Evolutionary conservation across 495 filamentous ascomycete species (phyloP).

Genomic region (Bacidia rubella): DNA sequence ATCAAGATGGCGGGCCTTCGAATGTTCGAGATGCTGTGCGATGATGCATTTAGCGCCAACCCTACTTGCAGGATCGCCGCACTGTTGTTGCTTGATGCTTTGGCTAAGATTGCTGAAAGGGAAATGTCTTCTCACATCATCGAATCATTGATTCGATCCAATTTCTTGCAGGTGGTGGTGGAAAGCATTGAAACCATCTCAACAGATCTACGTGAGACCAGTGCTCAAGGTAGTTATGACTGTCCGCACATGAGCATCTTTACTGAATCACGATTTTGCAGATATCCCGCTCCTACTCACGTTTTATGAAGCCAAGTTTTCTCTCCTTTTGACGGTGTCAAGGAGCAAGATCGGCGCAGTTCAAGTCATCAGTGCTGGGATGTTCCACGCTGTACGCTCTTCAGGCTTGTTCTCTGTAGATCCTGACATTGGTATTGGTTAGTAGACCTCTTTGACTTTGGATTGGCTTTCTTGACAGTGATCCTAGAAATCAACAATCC

Average conservation of each 20-base stretch:
- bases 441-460: slow-evolving; percentile 19
- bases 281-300: slow-evolving; percentile 40
- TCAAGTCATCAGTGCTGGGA: slow-evolving; percentile 68
- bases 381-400: slow-evolving; percentile 70
- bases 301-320: slow-evolving; percentile 64
- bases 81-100: slow-evolving; percentile 58
- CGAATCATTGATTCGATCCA: slow-evolving; percentile 66
- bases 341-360: slow-evolving; percentile 68
- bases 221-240: slow-evolving; percentile 33
- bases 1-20: slow-evolving; percentile 65
- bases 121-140: slow-evolving; percentile 56
- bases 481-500: slow-evolving; percentile 48
- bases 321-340: slow-evolving; percentile 70
- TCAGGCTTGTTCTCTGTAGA: slow-evolving; percentile 79
- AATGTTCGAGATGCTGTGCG: slow-evolving; percentile 74
- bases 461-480: slow-evolving; percentile 16
- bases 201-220: slow-evolving; percentile 42
- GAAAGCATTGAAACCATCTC: slow-evolving; percentile 66
- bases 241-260: slow-evolving; percentile 13
- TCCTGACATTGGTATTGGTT: slow-evolving; percentile 78
- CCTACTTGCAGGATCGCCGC: slow-evolving; percentile 69
- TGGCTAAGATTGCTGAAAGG: slow-evolving; percentile 51
- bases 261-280: slow-evolving; percentile 16
- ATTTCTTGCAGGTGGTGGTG: slow-evolving; percentile 79
- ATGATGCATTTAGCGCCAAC: slow-evolving; percentile 82